Base-by-base conservation (phyloP, 2,329 filamentous ascomycete genomes). In the Monosporascus sp. region DNA sequence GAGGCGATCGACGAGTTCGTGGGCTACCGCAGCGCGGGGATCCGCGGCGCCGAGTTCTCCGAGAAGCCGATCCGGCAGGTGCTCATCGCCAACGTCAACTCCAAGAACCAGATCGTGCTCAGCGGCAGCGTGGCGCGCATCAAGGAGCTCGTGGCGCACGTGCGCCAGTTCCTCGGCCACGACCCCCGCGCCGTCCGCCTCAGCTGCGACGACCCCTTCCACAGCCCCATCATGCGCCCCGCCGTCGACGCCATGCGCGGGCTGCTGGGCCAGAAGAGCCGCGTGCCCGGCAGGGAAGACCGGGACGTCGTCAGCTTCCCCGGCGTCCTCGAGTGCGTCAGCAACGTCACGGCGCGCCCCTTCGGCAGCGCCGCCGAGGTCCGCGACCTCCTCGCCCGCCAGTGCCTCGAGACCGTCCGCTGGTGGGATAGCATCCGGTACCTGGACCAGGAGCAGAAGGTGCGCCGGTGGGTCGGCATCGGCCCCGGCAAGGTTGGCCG, bases 371-470 rank as follows among this genome's bases (percentile, higher is more conserved):
- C 83, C 61, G 83, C 84, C 41, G 83, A 95, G 58, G 75, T 97
- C 34, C 90, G 90, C 67, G 86, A 95, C 58, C 73, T 95, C 46
- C 75, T 96, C 49, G 86, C 91, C 1, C 76, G 90, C 48, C 88
- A 91, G 65, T 92, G 88, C 57, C 84, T 94, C n/a, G 91, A 96
- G 73, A 97, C 92, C 31, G 91, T 97, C 43, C 80, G 83, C 55
- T 97, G 93, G 93, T 96, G 92, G 86, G 90, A 95, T 61, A 94
- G 90, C 64, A 92, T 97, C 64, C 85, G 84, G 60, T 96, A 95
- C 66, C 75, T 97, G 49, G 90, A 97, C 68, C 86, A 94, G 67
- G 85, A 94, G 63, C 82, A 87, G 65, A 86, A 86, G 58, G 89
- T 96, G 19, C 80, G 86, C 63, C 79, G 92, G 52, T 97, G 93